phyloP scores from a whole-genome alignment of 257 asterid genomes.

The Anisodus acutangulus region DNA sequence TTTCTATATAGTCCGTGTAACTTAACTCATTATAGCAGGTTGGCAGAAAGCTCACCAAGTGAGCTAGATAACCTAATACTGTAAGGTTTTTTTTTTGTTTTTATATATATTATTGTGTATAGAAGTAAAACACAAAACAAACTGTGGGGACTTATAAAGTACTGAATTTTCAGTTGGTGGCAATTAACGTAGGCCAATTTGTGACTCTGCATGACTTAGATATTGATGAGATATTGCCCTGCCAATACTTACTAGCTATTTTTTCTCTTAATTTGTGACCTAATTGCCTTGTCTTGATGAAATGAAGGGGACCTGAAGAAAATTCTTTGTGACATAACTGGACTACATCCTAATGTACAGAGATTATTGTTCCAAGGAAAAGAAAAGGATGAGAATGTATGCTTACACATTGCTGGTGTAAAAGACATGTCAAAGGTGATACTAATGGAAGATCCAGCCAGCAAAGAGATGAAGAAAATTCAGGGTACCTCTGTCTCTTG shows the following conservation, averaged over 20 bases:
- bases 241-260: background rate
- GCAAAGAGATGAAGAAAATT: slow-evolving; percentile 39
- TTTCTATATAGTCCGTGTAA: no score
- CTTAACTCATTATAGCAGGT: no score
- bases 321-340: slow-evolving; percentile 36
- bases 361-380: slow-evolving; percentile 44
- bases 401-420: slow-evolving; percentile 40
- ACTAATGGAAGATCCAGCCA: slow-evolving; percentile 44
- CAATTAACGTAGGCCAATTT: background rate
- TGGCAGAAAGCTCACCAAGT: background rate
- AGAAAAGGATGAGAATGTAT: slow-evolving; percentile 39
- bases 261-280: background rate
- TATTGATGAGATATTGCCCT: background rate
- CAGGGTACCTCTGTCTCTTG: background rate
- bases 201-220: background rate
- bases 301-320: slow-evolving; percentile 37
- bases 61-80: no score
- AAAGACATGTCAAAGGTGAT: slow-evolving; percentile 38
- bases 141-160: background rate
- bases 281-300: background rate
- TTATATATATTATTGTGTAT: background rate
- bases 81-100: no score
- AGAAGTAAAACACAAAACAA: background rate
- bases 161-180: background rate
- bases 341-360: slow-evolving; percentile 37